Evolutionary conservation across 164 flowering plant species (phyloP).

Genomic region (Houttuynia cordata): DNA sequence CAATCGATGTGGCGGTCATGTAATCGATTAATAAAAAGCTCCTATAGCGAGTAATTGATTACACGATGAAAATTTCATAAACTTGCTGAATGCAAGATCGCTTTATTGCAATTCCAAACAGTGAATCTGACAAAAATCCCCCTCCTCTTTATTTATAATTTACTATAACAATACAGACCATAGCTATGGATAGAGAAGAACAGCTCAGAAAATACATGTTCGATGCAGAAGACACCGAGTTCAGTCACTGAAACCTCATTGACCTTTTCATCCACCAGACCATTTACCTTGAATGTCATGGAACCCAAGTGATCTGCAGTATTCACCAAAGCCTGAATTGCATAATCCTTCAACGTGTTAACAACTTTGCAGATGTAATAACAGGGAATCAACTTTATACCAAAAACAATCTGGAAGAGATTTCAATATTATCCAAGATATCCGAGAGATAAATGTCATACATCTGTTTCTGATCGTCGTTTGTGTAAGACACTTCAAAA

Average conservation of each 20-base stretch:
- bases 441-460: constrained; percentile 24
- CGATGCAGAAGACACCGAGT: constrained; percentile 65
- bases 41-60: too few relatives aligned
- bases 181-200: neutral
- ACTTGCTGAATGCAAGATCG: too few relatives aligned
- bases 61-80: too few relatives aligned
- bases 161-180: neutral
- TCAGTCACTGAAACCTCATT: constrained; percentile 67
- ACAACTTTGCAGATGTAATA: constrained; percentile 40
- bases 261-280: constrained; percentile 65
- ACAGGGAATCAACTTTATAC: neutral
- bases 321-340: constrained; percentile 83
- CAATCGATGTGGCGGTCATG: too few relatives aligned
- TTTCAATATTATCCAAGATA: too few relatives aligned
- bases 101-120: too few relatives aligned
- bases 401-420: too few relatives aligned
- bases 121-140: too few relatives aligned
- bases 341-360: constrained; percentile 67
- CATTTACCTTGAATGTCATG: constrained; percentile 62
- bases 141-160: too few relatives aligned
- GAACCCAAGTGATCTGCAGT: constrained; percentile 95
- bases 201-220: too few relatives aligned
- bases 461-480: constrained; percentile 76
- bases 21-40: too few relatives aligned
- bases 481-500: constrained; percentile 74